These are phyloP conservation scores for Hyphopichia burtonii DNA, from an alignment of 1,139 yeast genomes.

Conservation along the genomic window DNA sequence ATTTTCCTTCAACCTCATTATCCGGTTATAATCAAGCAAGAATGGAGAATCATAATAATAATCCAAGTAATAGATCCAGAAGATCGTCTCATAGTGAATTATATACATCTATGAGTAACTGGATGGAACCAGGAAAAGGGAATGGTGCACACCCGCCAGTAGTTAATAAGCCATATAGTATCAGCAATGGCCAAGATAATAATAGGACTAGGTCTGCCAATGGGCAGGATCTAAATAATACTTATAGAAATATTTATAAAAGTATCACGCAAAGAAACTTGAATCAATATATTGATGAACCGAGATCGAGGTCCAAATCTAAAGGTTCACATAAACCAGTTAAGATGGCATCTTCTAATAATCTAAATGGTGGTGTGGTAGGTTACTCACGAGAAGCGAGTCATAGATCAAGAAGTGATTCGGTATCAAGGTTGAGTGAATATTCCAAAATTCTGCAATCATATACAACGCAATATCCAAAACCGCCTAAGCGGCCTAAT, in stretches of 20 bases:
- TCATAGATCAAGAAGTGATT: conserved; percentile 4
- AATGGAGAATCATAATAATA: not conserved
- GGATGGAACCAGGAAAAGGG: conserved; percentile 41
- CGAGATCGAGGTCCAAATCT: conserved; percentile 4
- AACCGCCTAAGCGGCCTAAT: not conserved
- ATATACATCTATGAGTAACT: conserved; percentile 39
- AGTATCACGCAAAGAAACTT: conserved; percentile 37
- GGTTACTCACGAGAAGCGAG: conserved; percentile 5
- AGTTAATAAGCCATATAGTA: conserved; percentile 1
- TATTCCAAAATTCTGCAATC: conserved; percentile 1
- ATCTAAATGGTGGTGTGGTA: conserved; percentile 6
- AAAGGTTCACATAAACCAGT: conserved; percentile 5
- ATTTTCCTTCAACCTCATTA: conserved; percentile 36
- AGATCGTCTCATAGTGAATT: conserved; percentile 44
- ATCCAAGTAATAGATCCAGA: conserved; percentile 19
- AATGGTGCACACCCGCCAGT: not conserved
- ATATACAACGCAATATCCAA: not conserved
- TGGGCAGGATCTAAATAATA: conserved; percentile 22
- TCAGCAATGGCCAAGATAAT: conserved; percentile 1
- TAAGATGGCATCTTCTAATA: conserved; percentile 3
- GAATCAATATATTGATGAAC: conserved; percentile 16
- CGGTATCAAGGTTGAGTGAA: conserved; percentile 4
- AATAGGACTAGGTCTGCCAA: not conserved
- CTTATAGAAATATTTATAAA: conserved; percentile 35
- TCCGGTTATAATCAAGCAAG: conserved; percentile 32